Evolutionary conservation across 768 basidiomycete species (phyloP).

Genomic region (Phaffia tasmanica): DNA sequence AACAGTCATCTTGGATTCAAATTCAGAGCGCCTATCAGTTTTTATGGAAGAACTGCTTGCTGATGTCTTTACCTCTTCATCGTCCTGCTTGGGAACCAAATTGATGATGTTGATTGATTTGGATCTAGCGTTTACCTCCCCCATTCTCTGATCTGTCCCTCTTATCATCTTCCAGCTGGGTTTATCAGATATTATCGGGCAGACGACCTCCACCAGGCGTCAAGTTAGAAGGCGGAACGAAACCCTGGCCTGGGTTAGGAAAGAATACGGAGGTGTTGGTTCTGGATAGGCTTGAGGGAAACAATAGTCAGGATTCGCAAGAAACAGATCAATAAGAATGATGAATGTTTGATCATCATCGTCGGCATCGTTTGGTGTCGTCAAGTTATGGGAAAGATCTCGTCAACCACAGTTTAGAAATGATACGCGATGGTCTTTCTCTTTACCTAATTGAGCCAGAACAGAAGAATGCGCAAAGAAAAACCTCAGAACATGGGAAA

Average conservation of each 20-base stretch:
- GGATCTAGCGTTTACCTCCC: slow-evolving; percentile 51
- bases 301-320: too few relatives aligned
- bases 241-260: slow-evolving; percentile 75
- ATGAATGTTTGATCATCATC: too few relatives aligned
- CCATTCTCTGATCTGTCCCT: slow-evolving; percentile 63
- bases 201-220: slow-evolving; percentile 46
- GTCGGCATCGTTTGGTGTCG: too few relatives aligned
- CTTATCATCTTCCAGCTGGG: slow-evolving; percentile 74
- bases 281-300: slow-evolving; percentile 11
- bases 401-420: too few relatives aligned
- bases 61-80: neutral
- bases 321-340: too few relatives aligned
- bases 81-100: too few relatives aligned
- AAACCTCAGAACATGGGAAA: too few relatives aligned
- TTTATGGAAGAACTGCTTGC: neutral
- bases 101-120: neutral
- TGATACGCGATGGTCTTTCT: too few relatives aligned
- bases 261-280: slow-evolving; percentile 49
- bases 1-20: neutral
- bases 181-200: slow-evolving; percentile 40
- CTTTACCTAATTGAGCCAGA: too few relatives aligned
- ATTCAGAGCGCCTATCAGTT: slow-evolving; percentile 4
- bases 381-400: too few relatives aligned
- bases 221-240: slow-evolving; percentile 47
- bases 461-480: too few relatives aligned